Base-by-base conservation (phyloP, 768 basidiomycete genomes). In the Lactarius sanguifluus region DNA sequence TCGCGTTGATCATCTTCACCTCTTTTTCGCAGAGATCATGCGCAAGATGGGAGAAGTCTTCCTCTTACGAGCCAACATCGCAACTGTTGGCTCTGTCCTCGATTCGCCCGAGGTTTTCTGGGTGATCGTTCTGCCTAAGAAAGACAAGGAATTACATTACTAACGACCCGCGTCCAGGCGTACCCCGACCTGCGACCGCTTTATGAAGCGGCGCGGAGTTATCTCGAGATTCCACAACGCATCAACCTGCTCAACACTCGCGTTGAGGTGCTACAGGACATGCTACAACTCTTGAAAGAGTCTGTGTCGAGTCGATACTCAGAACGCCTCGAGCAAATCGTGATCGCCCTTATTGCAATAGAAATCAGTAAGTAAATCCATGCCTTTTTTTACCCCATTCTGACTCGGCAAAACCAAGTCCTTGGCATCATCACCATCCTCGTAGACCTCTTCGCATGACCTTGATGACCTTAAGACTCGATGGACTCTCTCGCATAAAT, bases 21-120 rank as follows among this genome's bases (percentile, higher is more conserved):
- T 2, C 4, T 32, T 36, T 30, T 58, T 59, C 54, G 20, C 69
- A 86, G 96, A 97, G 75, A 98, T 98, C 73, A 96, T 98, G 96
- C 91, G 92, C 74, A 93, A 97, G 77, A 98, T 96, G 69, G 96
- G 96, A 54, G 91, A 94, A 71, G 81, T 98, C 50, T 98, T 98
- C 78, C 87, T 98, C 45, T 80, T 97, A 71, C 83, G 96, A 69
- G 94, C 96, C 62, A 96, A 94, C 74, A 96, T 97, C 71, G 94
- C 95, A 72, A 90, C 94, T 55, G 95, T 97, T 61, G 96, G 96
- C 57, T 96, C 94, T 38, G 95, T 97, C n/a, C 80, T 98, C 54
- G 95, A 98, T 80, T 94, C 94, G 40, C 95, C 95, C 32, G 94
- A 97, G 77, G 88, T 96, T 52, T 97, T 97, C 76, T 96, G 95